A percentile compares a stretch with the other conserved stretches of the same genome.
Conservation (phyloP, 352 stramenopile species). For the Globisporangium lucens region DNA sequence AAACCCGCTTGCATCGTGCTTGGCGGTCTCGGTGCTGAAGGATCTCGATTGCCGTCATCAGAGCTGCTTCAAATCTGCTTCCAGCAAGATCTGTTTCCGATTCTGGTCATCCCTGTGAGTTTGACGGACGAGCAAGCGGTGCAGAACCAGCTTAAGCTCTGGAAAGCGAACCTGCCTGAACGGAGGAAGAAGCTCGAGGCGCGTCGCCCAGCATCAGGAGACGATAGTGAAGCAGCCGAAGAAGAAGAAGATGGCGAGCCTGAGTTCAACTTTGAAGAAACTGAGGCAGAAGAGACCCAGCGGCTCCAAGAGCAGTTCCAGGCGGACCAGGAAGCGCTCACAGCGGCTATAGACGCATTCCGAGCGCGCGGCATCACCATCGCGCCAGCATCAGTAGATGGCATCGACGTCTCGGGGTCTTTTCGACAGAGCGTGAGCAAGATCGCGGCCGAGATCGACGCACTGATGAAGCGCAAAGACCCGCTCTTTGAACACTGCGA, state of each 20-base stretch:
- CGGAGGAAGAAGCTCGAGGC: slow-evolving; percentile 9
- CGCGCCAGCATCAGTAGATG: not conserved
- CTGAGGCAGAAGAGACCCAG: slow-evolving; percentile 38
- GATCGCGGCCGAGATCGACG: slow-evolving; percentile 23
- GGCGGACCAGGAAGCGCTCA: slow-evolving; percentile 37
- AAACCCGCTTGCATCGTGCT: slow-evolving; percentile 6
- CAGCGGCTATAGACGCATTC: slow-evolving; percentile 31
- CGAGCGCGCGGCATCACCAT: slow-evolving; percentile 36
- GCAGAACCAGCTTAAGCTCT: slow-evolving; percentile 28
- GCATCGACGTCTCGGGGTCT: slow-evolving; percentile 24
- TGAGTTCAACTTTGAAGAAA: slow-evolving; percentile 29
- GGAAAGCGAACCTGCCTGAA: slow-evolving; percentile 23
- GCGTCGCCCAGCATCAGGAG: slow-evolving; percentile 14
- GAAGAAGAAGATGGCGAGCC: slow-evolving; percentile 21
- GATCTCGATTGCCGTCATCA: slow-evolving; percentile 26
- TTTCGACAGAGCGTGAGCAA: slow-evolving; percentile 37
- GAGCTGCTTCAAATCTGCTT: slow-evolving; percentile 44
- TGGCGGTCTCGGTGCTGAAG: slow-evolving; percentile 16
- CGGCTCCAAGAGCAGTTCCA: slow-evolving; percentile 44
- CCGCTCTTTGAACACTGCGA: slow-evolving; percentile 49
- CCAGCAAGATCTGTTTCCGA: slow-evolving; percentile 41
- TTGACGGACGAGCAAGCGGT: slow-evolving; percentile 30
- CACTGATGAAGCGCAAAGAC: slow-evolving; percentile 33
- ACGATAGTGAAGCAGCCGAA: not conserved
- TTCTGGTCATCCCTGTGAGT: slow-evolving; percentile 43